Conservation (phyloP, 352 stramenopile species). For the Pythium vanterpoolii region DNA sequence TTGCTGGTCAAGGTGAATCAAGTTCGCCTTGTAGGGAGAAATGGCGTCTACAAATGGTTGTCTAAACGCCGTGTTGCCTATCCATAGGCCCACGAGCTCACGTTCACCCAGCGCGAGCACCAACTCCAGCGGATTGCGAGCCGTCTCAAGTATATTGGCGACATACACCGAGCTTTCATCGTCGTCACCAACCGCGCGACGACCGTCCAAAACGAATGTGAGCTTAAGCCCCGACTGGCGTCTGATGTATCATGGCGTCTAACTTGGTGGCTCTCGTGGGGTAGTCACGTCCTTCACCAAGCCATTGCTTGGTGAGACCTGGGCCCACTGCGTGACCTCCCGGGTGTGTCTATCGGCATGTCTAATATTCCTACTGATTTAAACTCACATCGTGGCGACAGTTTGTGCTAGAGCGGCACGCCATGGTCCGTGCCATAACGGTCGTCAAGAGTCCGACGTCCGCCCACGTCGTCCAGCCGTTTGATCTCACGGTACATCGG, state of each 20-base stretch:
- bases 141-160: slow-evolving; percentile 41
- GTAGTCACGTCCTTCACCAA: slow-evolving; percentile 56
- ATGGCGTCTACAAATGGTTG: neutral
- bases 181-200: slow-evolving; percentile 64
- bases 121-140: slow-evolving; percentile 19
- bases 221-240: neutral
- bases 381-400: slow-evolving; percentile 14
- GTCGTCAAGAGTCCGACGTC: slow-evolving; percentile 64
- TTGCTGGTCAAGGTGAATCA: slow-evolving; percentile 42
- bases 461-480: slow-evolving; percentile 58
- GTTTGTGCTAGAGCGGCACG: slow-evolving; percentile 65
- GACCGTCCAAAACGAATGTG: slow-evolving; percentile 32
- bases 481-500: slow-evolving; percentile 48
- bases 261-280: neutral
- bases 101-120: slow-evolving; percentile 22
- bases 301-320: slow-evolving; percentile 58
- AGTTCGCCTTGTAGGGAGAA: neutral
- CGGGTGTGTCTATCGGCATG: slow-evolving; percentile 25
- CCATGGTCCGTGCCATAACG: slow-evolving; percentile 41
- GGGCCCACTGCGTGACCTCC: slow-evolving; percentile 67
- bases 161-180: slow-evolving; percentile 62
- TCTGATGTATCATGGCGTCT: slow-evolving; percentile 5
- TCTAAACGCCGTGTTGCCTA: neutral
- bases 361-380: neutral
- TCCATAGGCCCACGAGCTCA: slow-evolving; percentile 20